Evolutionary conservation across 306 rosid species (phyloP), one percentile per base, ranked within the genome.

Genomic region (Casuarina equisetifolia): DNA sequence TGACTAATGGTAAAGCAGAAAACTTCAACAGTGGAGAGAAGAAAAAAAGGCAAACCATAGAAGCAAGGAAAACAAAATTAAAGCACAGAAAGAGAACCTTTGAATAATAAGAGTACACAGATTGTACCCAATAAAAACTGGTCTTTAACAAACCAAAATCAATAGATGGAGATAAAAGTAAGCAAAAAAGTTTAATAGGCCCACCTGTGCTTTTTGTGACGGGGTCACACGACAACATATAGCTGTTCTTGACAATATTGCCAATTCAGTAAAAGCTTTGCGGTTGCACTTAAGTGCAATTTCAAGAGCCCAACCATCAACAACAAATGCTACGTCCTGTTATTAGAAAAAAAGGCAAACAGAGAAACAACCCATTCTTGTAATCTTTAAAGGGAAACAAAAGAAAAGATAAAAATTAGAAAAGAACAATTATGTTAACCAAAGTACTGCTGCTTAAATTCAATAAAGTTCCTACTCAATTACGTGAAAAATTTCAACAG

Each of bases 281-380:
- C 96, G 87, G 84, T 91, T 87, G 84, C 91, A 93, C 64, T 54
- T 96, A 72, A 96, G 98, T 38, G 95, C 96, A 50, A 96, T 91
- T 89, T 96, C 99, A 71, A 96, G 98, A 76, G 99, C 97, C 99
- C 98, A 96, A 64, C 99, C 99, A 88, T 96, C 99, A 80, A 96
- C 77, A 61, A 91, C 94, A 86, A 96, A 96, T 62, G 99, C 99
- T 85, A 91, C 96, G 62, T 96, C 96, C 99, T 96, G 84, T 53
- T 66, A 42, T 53, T 66, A 42, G 68, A 59, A 53, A 25, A 6
- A 49, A 75, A 55, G 44, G 20, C 58, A 46, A 66, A 82, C 25
- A 70, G 10, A 61, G 68, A 77, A 66, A 25, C 39, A 75, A 66
- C 51, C 79, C 67, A 44, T 35, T 44, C 48, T 67, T 42, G 42